Evolutionary conservation across 2,329 filamentous ascomycete genomes (phyloP), one percentile per base, ranked within the genome.

Genomic region (Aspergillus ustus): DNA sequence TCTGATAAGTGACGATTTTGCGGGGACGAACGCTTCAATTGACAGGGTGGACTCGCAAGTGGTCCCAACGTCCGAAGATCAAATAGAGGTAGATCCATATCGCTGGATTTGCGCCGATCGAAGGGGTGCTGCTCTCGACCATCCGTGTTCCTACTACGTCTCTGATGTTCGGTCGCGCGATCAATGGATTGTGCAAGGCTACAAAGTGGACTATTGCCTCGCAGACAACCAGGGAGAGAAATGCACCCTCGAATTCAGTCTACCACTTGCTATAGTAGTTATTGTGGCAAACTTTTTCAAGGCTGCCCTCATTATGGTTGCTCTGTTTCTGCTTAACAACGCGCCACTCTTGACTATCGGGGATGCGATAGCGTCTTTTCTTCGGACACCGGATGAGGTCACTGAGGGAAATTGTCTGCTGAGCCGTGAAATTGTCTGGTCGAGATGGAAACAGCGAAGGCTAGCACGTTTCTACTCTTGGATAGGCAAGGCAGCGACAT

Each of bases 161-260:
- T 48, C 45, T n/a, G 52, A 29, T 1, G 1, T 29, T 11, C 25
- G 25, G 7, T 29, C 28, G n/a, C 19, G 4, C 9, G 53, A 44
- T 20, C 29, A 45, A 1, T 61, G 58, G 58, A 31, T 37, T 11
- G 44, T 61, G 11, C 20, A 52, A 1, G 52, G 55, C 1, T n/a
- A 63, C n/a, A 50, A 46, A 3, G 55, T 63, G 1, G 13, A 52
- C 2, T 56, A 58, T 15, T 64, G 63, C 46, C 44, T 64, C 7
- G 54, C 59, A 8, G 66, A 73, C 51, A 46, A 52, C 15, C 49
- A 68, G 1, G 50, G 65, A 1, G 65, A 71, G 37, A 34, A 59
- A 1, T 73, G 70, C 52, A 61, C 57, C 7, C 49, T 70, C 7
- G 44, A 62, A 31, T 69, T 63, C 50, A 68, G 63, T 48, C 52